phyloP scores from a whole-genome alignment of 192 early-diverging fungal genomes.

The Coemansia asiatica region DNA sequence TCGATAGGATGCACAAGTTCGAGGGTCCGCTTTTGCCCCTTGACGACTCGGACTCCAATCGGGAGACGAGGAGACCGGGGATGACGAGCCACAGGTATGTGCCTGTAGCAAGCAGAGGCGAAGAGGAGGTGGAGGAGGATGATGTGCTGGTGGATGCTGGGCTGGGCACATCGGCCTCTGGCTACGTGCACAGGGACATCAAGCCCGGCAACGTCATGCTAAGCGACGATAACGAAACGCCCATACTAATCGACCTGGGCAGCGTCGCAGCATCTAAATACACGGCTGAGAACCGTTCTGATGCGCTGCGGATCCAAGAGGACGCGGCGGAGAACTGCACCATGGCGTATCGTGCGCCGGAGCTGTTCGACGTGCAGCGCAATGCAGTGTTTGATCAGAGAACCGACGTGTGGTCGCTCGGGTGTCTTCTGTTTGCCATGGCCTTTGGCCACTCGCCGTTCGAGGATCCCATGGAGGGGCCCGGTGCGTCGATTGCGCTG shows the following conservation, averaged over 20 bases:
- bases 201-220: conserved; percentile 76
- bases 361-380: conserved; percentile 76
- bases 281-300: conserved; percentile 55
- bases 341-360: conserved; percentile 76
- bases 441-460: conserved; percentile 71
- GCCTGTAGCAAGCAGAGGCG: not conserved
- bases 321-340: conserved; percentile 68
- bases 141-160: not conserved
- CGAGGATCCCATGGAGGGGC: conserved; percentile 63
- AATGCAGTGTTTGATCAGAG: conserved; percentile 62
- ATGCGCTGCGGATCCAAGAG: conserved; percentile 71
- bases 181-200: conserved; percentile 73
- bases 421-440: conserved; percentile 72
- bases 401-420: conserved; percentile 78
- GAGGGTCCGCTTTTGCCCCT: not conserved
- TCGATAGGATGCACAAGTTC: conserved; percentile 60
- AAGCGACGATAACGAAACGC: conserved; percentile 63
- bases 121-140: not conserved
- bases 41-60: no score
- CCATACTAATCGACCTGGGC: conserved; percentile 79
- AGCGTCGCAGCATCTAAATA: conserved; percentile 63
- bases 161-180: conserved; percentile 29
- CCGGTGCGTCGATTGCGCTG: conserved; percentile 69
- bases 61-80: not conserved
- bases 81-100: not conserved